Conservation (phyloP, 2,329 filamentous ascomycete genomes). For the Diaporthe sp. region DNA sequence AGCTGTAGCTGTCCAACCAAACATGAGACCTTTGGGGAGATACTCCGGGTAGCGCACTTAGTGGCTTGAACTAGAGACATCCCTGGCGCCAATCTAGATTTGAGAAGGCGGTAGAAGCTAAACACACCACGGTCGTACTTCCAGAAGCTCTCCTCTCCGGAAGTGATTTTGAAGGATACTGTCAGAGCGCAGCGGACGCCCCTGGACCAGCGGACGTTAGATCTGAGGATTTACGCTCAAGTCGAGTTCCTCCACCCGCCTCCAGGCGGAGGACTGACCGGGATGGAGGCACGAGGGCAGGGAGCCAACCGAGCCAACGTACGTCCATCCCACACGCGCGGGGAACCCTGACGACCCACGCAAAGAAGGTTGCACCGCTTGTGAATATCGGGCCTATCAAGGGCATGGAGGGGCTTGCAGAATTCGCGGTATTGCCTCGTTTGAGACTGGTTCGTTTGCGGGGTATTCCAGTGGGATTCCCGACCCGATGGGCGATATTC, state of each 20-base stretch:
- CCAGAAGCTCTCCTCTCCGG: neutral
- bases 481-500: neutral
- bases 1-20: neutral
- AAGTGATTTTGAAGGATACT: neutral
- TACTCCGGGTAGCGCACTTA: neutral
- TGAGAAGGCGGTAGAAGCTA: neutral
- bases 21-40: neutral
- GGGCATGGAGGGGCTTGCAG: neutral
- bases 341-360: conserved; percentile 23
- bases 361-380: conserved; percentile 22
- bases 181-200: neutral
- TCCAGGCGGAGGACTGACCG: neutral
- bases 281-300: neutral
- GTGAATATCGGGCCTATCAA: neutral
- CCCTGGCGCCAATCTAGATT: neutral
- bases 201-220: neutral
- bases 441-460: conserved; percentile 25
- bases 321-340: neutral
- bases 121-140: neutral
- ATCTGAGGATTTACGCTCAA: neutral
- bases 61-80: neutral
- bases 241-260: neutral
- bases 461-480: neutral
- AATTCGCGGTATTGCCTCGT: neutral
- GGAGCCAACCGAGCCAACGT: too few relatives aligned